A percentile compares a stretch with the other conserved stretches of the same genome.
Evolutionary conservation across 2,329 filamentous ascomycete species (phyloP).

Genomic region (Talaromyces funiculosus): DNA sequence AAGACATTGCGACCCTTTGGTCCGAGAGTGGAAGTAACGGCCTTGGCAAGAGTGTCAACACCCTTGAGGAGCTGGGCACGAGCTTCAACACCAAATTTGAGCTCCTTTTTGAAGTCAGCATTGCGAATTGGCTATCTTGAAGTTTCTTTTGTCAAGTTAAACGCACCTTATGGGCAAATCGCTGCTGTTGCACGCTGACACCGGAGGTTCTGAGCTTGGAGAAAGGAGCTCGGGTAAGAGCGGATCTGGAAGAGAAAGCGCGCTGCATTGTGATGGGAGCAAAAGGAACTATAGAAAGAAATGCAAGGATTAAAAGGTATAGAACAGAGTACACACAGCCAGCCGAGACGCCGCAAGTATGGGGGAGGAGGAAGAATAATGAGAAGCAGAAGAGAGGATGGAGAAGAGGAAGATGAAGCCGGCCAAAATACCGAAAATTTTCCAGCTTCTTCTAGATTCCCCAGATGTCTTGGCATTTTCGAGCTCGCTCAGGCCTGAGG

Average conservation of each 20-base stretch:
- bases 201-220: slow-evolving; percentile 60
- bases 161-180: slow-evolving; percentile 94
- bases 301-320: slow-evolving; percentile 20
- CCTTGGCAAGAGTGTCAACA: slow-evolving; percentile 94
- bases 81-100: slow-evolving; percentile 96
- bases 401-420: slow-evolving; percentile 25
- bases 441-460: slow-evolving; percentile 36
- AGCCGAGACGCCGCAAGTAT: slow-evolving; percentile 27
- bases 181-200: slow-evolving; percentile 75
- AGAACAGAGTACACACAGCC: slow-evolving; percentile 25
- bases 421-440: slow-evolving; percentile 32
- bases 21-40: slow-evolving; percentile 90
- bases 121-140: not conserved
- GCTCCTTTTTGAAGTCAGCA: slow-evolving; percentile 58
- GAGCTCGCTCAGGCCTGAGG: not conserved
- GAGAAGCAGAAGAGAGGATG: slow-evolving; percentile 24
- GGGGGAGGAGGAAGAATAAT: slow-evolving; percentile 16
- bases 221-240: slow-evolving; percentile 62
- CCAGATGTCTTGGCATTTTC: slow-evolving; percentile 38
- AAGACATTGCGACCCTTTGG: slow-evolving; percentile 98
- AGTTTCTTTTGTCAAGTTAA: not conserved
- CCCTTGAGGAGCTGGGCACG: slow-evolving; percentile 83
- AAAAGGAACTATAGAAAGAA: slow-evolving; percentile 17
- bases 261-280: slow-evolving; percentile 75
- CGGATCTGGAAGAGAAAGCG: slow-evolving; percentile 78